Base-by-base conservation (phyloP, 2,329 filamentous ascomycete species). In the Beauveria brongniartii region DNA sequence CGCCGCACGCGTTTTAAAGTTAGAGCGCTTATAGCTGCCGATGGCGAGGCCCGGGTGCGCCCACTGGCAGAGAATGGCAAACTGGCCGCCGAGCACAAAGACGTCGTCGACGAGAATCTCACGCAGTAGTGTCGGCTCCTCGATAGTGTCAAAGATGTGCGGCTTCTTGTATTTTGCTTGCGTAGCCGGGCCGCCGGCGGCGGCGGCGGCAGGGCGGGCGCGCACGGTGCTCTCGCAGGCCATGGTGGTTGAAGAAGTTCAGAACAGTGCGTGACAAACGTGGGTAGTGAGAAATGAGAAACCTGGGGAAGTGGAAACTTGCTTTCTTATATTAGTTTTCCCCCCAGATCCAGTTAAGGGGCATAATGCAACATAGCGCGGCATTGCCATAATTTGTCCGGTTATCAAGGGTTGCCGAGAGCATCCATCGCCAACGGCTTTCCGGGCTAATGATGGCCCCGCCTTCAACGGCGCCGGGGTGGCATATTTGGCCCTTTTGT, bases 1-100 rank as follows among this genome's bases (percentile, higher is more conserved):
- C 14, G 69, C 59, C 1, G 72, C 70, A 12, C 73, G 69, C 58
- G 70, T 69, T 26, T 70, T 69, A 59, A 76, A 76, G 64, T 72
- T 75, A 67, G 71, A 74, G 63, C 75, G 72, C 53, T 71, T 65
- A 63, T 71, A 66, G 30, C 73, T 72, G 24, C 74, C 74, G 30
- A 70, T 69, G 7, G 68, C 74, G 5, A 76, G 69, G 9, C 70
- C 71, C 1, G 75, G 73, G 55, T 74, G 70, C 40, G 75, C 73
- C n/a, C 75, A 70, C 61, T 76, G 75, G 10, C 76, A 69, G 2
- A 77, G 67, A 52, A 77, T 74, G 22, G 74, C 65, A 41, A 66
- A 68, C 40, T 67, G 64, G 1, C 64, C 66, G 30, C 66, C 66
- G 7, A 66, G 53, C 9, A 68, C 62, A 55, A 64, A 67, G 18